Conservation (phyloP, 108 stramenopile genomes). For the Nannochloropsis granulata region DNA sequence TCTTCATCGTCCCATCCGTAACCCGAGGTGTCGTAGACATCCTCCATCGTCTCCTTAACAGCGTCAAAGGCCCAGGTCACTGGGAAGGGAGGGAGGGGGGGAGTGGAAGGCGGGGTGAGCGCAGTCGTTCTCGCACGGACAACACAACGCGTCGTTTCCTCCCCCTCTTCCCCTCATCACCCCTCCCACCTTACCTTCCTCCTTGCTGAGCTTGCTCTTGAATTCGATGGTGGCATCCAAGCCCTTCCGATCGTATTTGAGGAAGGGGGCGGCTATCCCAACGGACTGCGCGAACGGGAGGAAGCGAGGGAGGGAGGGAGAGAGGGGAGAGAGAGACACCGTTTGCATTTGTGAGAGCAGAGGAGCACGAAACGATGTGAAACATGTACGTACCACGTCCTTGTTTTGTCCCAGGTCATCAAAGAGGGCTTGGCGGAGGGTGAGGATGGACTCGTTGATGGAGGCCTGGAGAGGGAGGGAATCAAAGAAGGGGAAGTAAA, state of each 20-base stretch:
- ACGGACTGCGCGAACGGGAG: not conserved
- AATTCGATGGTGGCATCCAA: not conserved
- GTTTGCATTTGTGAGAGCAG: too few relatives aligned
- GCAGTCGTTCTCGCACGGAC: not conserved
- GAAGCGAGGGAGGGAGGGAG: not conserved
- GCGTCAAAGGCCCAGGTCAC: conserved; percentile 11
- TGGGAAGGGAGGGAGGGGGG: not conserved
- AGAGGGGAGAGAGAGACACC: not conserved
- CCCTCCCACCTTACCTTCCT: not conserved
- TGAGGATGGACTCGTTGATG: conserved; percentile 9
- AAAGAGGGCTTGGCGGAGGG: conserved; percentile 19
- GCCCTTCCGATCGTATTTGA: conserved; percentile 9
- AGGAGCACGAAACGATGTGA: too few relatives aligned
- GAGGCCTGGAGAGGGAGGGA: not conserved
- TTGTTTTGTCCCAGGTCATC: conserved; percentile 13
- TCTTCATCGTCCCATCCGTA: conserved; percentile 39
- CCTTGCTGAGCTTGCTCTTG: not conserved
- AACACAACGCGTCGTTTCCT: not conserved
- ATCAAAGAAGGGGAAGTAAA: too few relatives aligned
- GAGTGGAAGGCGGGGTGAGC: not conserved
- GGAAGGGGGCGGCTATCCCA: conserved; percentile 8
- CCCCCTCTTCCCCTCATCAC: not conserved
- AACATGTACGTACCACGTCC: not conserved
- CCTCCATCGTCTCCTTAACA: conserved; percentile 10
- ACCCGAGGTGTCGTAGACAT: conserved; percentile 20